Evolutionary conservation across 352 stramenopile species (phyloP).

Genomic region (Aphanomyces stellatus): DNA sequence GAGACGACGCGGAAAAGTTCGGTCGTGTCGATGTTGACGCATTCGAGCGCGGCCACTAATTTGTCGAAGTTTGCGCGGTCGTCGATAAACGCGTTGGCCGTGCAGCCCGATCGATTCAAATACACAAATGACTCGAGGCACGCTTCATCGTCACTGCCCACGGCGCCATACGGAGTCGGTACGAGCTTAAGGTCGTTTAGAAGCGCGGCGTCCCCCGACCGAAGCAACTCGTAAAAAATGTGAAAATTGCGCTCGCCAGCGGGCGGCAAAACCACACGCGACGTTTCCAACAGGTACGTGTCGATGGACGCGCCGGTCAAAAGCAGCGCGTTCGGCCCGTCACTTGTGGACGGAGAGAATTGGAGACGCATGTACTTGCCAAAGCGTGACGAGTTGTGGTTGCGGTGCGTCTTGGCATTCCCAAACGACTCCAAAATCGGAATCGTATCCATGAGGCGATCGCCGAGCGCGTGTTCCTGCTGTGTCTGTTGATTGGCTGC

Average conservation of each 20-base stretch:
- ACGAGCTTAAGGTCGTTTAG: constrained; percentile 23
- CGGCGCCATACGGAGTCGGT: constrained; percentile 26
- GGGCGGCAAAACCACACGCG: constrained; percentile 25
- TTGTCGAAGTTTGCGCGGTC: constrained; percentile 31
- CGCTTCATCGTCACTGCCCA: background rate
- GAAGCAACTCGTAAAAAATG: constrained; percentile 23
- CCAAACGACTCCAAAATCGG: constrained; percentile 63
- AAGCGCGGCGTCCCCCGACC: background rate
- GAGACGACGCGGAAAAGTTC: constrained; percentile 29
- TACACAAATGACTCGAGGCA: constrained; percentile 8
- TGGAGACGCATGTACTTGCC: constrained; percentile 36
- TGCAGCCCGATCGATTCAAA: constrained; percentile 15
- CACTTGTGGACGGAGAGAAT: constrained; percentile 9
- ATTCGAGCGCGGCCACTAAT: constrained; percentile 27
- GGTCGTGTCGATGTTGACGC: constrained; percentile 29
- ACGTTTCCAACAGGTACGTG: constrained; percentile 67
- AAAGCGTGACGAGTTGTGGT: constrained; percentile 32
- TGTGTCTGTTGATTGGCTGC: constrained; percentile 23
- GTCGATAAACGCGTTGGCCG: constrained; percentile 20
- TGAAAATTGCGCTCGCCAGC: constrained; percentile 22
- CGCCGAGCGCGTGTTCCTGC: constrained; percentile 53
- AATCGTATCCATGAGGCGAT: constrained; percentile 79
- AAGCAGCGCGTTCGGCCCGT: constrained; percentile 25
- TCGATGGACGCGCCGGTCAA: constrained; percentile 28
- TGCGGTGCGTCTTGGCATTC: constrained; percentile 43